Evolutionary conservation across 2,329 filamentous ascomycete species (phyloP), one percentile per base, ranked within the genome.

Genomic region (Xylariaceae sp.): DNA sequence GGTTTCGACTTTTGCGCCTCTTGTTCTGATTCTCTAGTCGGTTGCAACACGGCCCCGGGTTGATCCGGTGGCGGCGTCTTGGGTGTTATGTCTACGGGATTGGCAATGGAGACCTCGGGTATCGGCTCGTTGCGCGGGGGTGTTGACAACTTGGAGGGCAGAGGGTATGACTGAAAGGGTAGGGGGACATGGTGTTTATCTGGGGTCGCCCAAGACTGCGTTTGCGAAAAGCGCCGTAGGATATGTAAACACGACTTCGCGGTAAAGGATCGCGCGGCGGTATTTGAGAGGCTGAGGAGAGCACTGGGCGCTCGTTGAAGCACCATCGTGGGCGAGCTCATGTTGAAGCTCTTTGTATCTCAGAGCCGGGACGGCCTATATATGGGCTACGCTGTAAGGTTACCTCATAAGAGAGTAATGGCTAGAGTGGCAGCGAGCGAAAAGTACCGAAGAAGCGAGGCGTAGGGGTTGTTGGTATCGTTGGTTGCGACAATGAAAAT

Each of bases 1-100:
- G 80, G 73, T 65, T 83, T 84, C 32, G 83, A 74, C 67, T 83
- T 86, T 67, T 91, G 87, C 1, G 85, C 82, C 67, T 88, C 85
- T 43, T 71, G 70, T 68, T 91, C 87, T 22, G 77, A 72, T 55
- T 77, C 77, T 26, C 77, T 64, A n/a, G 69, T 72, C 26, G 55
- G 47, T 45, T 51, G 60, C 8, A 54, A 6, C n/a, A 51, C n/a
- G 26, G 55, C 16, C 47, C 47, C 50, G 12, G 61, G 57, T 16
- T 55, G 57, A 43, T 49, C 29, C 8, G 74, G 76, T 16, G 76
- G 74, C n/a, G 77, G 68, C 9, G 78, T 80, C 68, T 81, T 77
- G 67, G 80, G 76, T 43, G 79, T 73, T 56, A 72, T 67, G n/a
- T 78, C 78, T 19, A 80, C 68, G 26, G 76, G 73, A 49, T 71